phyloP scores from a whole-genome alignment of 768 basidiomycete species.

The Suillus variegatus region DNA sequence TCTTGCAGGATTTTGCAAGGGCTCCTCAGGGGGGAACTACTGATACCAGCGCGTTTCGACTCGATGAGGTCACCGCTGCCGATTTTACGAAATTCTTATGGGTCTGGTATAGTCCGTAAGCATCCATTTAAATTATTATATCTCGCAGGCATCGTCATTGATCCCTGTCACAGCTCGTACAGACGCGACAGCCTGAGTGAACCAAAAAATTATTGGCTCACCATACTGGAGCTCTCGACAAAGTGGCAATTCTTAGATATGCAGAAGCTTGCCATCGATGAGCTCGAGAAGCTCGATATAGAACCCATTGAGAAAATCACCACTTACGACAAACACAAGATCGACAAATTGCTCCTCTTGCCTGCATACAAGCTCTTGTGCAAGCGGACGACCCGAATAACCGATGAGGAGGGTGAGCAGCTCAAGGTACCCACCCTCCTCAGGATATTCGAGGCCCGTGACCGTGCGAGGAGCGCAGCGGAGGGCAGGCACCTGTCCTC shows the following conservation, averaged over 20 bases:
- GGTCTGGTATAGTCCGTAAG: slow-evolving; percentile 59
- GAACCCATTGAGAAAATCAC: slow-evolving; percentile 53
- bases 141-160: not conserved
- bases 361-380: slow-evolving; percentile 43
- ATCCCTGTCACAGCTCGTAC: slow-evolving; percentile 46
- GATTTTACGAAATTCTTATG: slow-evolving; percentile 52
- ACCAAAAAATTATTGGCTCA: slow-evolving; percentile 50
- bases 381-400: slow-evolving; percentile 49
- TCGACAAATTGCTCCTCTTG: slow-evolving; percentile 51
- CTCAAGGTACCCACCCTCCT: slow-evolving; percentile 59
- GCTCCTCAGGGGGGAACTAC: slow-evolving; percentile 2
- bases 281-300: slow-evolving; percentile 51
- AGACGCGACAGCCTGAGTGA: slow-evolving; percentile 43
- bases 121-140: not conserved
- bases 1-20: slow-evolving; percentile 24
- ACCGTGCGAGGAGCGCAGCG: slow-evolving; percentile 40
- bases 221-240: slow-evolving; percentile 53
- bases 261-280: slow-evolving; percentile 50
- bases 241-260: slow-evolving; percentile 58
- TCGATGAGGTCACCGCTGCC: slow-evolving; percentile 25
- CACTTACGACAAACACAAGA: slow-evolving; percentile 52
- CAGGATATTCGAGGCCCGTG: slow-evolving; percentile 54
- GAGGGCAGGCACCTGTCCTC: slow-evolving; percentile 29
- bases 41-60: slow-evolving; percentile 2
- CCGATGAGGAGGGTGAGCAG: slow-evolving; percentile 50